A percentile compares a stretch with the other conserved stretches of the same genome.
phyloP scores from a whole-genome alignment of 768 basidiomycete genomes.

The Panaeolus papilionaceus region DNA sequence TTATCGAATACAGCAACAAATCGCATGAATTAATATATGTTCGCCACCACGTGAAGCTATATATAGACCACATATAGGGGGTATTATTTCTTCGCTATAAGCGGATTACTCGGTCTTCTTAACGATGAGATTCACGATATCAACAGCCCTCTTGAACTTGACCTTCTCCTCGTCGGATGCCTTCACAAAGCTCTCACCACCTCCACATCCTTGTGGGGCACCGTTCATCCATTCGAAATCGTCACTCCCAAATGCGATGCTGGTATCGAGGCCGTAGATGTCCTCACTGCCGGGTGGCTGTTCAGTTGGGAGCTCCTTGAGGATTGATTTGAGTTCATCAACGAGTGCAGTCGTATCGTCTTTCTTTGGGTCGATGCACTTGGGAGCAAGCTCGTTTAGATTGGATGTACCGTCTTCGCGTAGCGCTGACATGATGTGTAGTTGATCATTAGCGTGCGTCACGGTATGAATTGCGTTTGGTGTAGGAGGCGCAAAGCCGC shows the following conservation, averaged over 20 bases:
- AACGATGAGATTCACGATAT: slow-evolving; percentile 63
- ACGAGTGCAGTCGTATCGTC: slow-evolving; percentile 47
- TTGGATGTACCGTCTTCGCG: slow-evolving; percentile 55
- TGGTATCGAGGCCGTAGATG: slow-evolving; percentile 73
- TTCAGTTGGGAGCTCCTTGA: slow-evolving; percentile 64
- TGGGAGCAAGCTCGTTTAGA: slow-evolving; percentile 49
- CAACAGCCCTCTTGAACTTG: slow-evolving; percentile 74
- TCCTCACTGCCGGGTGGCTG: slow-evolving; percentile 67
- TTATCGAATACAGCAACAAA: not conserved
- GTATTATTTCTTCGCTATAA: slow-evolving; percentile 1
- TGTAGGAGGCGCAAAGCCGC: slow-evolving; percentile 77
- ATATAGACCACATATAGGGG: slow-evolving; percentile 8
- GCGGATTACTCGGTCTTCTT: slow-evolving; percentile 33
- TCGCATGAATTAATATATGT: not conserved
- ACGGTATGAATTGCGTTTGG: slow-evolving; percentile 62
- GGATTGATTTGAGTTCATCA: slow-evolving; percentile 63
- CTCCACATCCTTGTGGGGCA: slow-evolving; percentile 64
- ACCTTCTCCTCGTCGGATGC: slow-evolving; percentile 64
- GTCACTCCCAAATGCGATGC: slow-evolving; percentile 64
- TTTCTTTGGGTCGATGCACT: slow-evolving; percentile 41
- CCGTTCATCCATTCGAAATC: slow-evolving; percentile 69
- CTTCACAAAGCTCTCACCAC: slow-evolving; percentile 52
- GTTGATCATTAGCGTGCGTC: slow-evolving; percentile 44
- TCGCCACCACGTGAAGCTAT: not conserved
- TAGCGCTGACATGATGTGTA: slow-evolving; percentile 52